These are phyloP conservation scores for Cadophora sp. DNA, from an alignment of 2,329 filamentous ascomycete genomes.

Conservation along the genomic window DNA sequence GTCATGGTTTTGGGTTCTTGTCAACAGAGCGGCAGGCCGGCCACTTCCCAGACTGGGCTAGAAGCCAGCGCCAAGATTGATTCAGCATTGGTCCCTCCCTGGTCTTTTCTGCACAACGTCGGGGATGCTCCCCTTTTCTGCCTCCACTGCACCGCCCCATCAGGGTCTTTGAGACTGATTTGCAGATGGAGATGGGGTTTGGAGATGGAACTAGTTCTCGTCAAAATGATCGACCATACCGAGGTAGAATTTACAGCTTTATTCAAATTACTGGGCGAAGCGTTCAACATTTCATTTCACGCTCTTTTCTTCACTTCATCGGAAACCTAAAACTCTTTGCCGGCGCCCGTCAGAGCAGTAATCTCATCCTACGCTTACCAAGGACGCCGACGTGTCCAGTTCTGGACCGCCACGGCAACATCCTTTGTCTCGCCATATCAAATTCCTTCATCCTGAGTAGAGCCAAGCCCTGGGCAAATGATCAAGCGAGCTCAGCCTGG, in stretches of 20 bases:
- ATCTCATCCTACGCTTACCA: constrained; percentile 3
- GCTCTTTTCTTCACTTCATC: too few species aligned
- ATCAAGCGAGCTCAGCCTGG: constrained; percentile 17
- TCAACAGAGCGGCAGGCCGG: constrained; percentile 1
- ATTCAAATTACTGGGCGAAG: not conserved
- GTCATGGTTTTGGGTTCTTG: constrained; percentile 23
- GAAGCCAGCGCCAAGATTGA: not conserved
- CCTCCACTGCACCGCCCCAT: not conserved
- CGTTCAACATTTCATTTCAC: not conserved
- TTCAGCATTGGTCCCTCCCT: not conserved
- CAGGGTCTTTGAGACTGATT: not conserved
- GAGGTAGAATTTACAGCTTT: not conserved
- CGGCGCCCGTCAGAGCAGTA: not conserved
- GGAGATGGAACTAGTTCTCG: not conserved
- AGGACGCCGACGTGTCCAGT: constrained; percentile 13
- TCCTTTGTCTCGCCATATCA: constrained; percentile 11
- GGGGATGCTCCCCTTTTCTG: constrained; percentile 9
- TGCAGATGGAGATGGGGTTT: constrained; percentile 1
- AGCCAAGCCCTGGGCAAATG: constrained; percentile 17
- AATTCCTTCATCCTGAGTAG: not conserved
- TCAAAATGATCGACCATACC: not conserved
- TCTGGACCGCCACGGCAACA: constrained; percentile 4
- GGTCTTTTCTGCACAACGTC: not conserved
- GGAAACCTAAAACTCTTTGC: not conserved
- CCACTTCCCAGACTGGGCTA: not conserved